phyloP scores from a whole-genome alignment of 2,329 filamentous ascomycete genomes.

The Apiospora koreana region DNA sequence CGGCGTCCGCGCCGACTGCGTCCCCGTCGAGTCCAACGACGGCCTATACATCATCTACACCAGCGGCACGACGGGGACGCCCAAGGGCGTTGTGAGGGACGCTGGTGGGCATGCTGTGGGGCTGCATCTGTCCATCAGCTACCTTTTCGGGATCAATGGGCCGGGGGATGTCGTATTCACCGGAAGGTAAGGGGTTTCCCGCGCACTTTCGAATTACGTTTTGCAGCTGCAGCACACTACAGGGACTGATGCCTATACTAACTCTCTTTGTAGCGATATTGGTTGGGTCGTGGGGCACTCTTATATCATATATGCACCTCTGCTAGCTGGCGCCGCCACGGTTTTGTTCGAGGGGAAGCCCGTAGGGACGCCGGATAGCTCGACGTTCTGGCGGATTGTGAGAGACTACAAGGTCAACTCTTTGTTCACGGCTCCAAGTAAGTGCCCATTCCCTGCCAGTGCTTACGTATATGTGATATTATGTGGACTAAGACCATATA shows the following conservation, averaged over 20 bases:
- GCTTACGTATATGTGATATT: not conserved
- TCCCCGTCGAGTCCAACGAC: constrained; percentile 60
- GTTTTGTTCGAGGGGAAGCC: constrained; percentile 77
- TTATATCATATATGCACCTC: constrained; percentile 87
- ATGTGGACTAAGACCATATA: not conserved
- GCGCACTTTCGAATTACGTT: not conserved
- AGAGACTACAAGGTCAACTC: constrained; percentile 83
- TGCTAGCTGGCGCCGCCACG: constrained; percentile 82
- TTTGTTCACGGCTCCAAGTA: constrained; percentile 80
- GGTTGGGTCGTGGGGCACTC: constrained; percentile 89
- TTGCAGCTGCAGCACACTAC: not conserved
- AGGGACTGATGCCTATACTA: too few relatives aligned
- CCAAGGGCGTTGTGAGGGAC: constrained; percentile 51
- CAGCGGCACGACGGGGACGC: constrained; percentile 17
- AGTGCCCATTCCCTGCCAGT: constrained; percentile 28
- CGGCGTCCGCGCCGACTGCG: constrained; percentile 69
- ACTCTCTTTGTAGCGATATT: constrained; percentile 59
- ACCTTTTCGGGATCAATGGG: constrained; percentile 79
- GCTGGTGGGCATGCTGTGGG: constrained; percentile 87
- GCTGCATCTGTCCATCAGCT: constrained; percentile 77
- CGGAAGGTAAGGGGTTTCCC: constrained; percentile 45
- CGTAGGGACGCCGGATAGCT: constrained; percentile 56
- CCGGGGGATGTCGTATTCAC: constrained; percentile 70
- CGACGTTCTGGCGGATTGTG: constrained; percentile 84
- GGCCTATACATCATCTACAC: constrained; percentile 18